Percentiles rank a stretch among this genome's conserved stretches.
These are phyloP conservation scores for Crinitomyces ghanaensis DNA, from an alignment of 805 yeast species.

Conservation along the genomic window DNA sequence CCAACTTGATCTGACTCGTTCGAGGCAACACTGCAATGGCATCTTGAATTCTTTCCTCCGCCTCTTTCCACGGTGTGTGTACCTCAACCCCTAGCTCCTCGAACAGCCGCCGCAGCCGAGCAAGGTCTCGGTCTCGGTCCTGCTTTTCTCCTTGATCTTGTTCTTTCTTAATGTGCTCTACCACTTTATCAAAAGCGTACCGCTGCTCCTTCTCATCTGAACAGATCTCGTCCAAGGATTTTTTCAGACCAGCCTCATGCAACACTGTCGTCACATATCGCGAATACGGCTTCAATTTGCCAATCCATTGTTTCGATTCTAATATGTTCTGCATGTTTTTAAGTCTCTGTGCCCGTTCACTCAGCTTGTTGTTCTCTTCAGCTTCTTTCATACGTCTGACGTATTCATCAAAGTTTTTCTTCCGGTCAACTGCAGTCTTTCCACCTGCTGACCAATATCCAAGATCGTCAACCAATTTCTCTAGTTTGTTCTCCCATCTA, in stretches of 20 bases:
- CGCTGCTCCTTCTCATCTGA: conserved; percentile 35
- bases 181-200: conserved; percentile 42
- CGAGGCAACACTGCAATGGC: conserved; percentile 22
- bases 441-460: conserved; percentile 55
- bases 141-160: conserved; percentile 19
- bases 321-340: conserved; percentile 8
- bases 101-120: conserved; percentile 10
- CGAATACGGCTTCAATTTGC: conserved; percentile 42
- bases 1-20: no score
- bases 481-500: conserved; percentile 61
- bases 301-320: conserved; percentile 26
- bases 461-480: conserved; percentile 43
- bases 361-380: no score
- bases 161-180: conserved; percentile 26
- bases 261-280: no score
- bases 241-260: conserved; percentile 51
- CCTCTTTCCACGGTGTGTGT: conserved; percentile 30
- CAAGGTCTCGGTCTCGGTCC: conserved; percentile 17
- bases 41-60: conserved; percentile 12
- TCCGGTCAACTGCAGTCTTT: conserved; percentile 54
- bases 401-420: conserved; percentile 53
- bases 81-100: conserved; percentile 14
- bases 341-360: conserved; percentile 9
- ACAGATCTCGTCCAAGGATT: conserved; percentile 49
- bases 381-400: conserved; percentile 19